Evolutionary conservation across 345 rosid species (phyloP), one percentile per base, ranked within the genome.

Genomic region (Gossypium australe): DNA sequence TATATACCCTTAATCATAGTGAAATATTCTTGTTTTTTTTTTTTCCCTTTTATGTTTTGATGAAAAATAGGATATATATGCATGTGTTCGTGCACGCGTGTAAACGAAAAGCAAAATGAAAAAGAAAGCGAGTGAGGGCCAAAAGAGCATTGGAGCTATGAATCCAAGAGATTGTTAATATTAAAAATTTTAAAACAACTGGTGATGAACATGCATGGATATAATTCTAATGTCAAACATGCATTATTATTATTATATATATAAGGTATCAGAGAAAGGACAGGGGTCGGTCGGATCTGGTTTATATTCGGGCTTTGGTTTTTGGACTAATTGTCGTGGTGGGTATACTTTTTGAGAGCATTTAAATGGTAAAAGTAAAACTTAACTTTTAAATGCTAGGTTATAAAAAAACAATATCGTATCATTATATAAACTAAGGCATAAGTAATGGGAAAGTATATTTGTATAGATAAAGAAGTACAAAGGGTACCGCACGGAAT

Each of bases 51-150:
- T 22, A 20, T 22, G 72, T 69, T 62, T 11, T 34, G 34, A 60
- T 25, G n/a, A 45, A 27, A 48, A 47, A 18, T 59, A 72, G 29
- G 72, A 70, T 63, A 53, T 82, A 34, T 34, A 34, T 34, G 81
- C 80, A 82, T 77, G 81, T 69, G 81, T 61, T 75, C 67, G 79
- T 70, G 85, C 86, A 77, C 70, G 84, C 81, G 84, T 75, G 81
- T 53, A 59, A 71, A 18, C 45, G 16, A 57, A 72, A 60, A 63
- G 57, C 7, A 43, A 14, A 48, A 49, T 67, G 53, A 72, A 69
- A 58, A 62, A 25, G 45, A 7, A 13, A 38, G 45, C 22, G 22
- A 16, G 67, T 62, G 67, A 63, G 12, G 2, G 67, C 41, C n/a
- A 7, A 64, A 24, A 24, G 16, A 64, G 16, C 22, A 10, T n/a